These are phyloP conservation scores for Agrocybe pediades DNA, from an alignment of 768 basidiomycete species.

Conservation along the genomic window DNA sequence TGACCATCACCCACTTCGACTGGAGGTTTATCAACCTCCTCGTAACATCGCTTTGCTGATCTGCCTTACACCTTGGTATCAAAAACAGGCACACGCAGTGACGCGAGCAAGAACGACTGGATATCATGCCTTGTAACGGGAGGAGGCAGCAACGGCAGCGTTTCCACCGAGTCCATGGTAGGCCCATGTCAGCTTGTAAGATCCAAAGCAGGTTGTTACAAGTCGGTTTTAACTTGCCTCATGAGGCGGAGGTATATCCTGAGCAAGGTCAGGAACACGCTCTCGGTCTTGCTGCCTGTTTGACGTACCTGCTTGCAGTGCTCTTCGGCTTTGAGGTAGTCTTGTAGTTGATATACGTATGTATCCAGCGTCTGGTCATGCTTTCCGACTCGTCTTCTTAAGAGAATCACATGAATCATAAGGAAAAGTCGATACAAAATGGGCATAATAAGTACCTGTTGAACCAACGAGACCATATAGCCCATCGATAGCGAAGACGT, in stretches of 20 bases:
- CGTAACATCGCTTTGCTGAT: slow-evolving; percentile 72
- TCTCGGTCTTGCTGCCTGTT: slow-evolving; percentile 50
- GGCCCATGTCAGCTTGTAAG: slow-evolving; percentile 84
- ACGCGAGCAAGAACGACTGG: slow-evolving; percentile 72
- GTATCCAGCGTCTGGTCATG: slow-evolving; percentile 95
- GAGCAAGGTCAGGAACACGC: slow-evolving; percentile 83
- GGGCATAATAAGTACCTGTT: slow-evolving; percentile 53
- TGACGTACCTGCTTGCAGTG: slow-evolving; percentile 88
- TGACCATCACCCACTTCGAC: slow-evolving; percentile 81
- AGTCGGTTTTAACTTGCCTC: slow-evolving; percentile 46
- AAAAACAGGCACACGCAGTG: slow-evolving; percentile 64
- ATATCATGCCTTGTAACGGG: slow-evolving; percentile 85
- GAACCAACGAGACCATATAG: slow-evolving; percentile 80
- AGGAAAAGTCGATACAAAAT: neutral
- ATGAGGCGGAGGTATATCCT: slow-evolving; percentile 85
- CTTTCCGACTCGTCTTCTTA: slow-evolving; percentile 85
- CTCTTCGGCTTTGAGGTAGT: slow-evolving; percentile 90
- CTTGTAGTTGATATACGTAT: slow-evolving; percentile 86
- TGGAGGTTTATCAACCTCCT: slow-evolving; percentile 75
- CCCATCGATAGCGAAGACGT: slow-evolving; percentile 73
- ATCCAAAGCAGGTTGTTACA: slow-evolving; percentile 83
- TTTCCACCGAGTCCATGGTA: slow-evolving; percentile 79
- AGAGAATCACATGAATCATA: slow-evolving; percentile 76
- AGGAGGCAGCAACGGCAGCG: slow-evolving; percentile 86
- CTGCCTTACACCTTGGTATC: slow-evolving; percentile 65